A percentile compares a stretch with the other conserved stretches of the same genome.
Evolutionary conservation across 2,329 filamentous ascomycete species (phyloP).

Genomic region (Phaeosphaeriaceae sp.): DNA sequence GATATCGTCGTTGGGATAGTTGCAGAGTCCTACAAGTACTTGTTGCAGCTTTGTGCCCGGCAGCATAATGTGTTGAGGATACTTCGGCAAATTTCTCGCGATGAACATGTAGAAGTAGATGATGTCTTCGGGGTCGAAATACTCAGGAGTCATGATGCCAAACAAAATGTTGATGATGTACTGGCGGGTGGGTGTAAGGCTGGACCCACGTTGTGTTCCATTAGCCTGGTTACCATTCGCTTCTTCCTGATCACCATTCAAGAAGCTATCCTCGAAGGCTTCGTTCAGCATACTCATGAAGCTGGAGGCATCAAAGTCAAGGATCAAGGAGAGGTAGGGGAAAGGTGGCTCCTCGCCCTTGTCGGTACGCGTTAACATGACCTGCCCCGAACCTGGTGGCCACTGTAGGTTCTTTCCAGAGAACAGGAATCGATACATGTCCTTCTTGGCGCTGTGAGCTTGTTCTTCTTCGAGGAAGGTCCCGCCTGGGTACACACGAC

Average conservation of each 20-base stretch:
- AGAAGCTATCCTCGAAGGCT: conserved; percentile 92
- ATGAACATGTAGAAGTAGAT: conserved; percentile 99
- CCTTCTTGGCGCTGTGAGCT: conserved; percentile 79
- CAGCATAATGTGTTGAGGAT: conserved; percentile 91
- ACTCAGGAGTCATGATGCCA: conserved; percentile 82
- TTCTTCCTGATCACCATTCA: conserved; percentile 80
- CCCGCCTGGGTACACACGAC: conserved; percentile 89
- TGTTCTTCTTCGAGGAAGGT: conserved; percentile 75
- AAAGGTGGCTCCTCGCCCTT: conserved; percentile 75
- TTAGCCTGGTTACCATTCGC: conserved; percentile 63
- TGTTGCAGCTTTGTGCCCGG: conserved; percentile 85
- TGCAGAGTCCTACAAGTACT: conserved; percentile 82
- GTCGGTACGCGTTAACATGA: conserved; percentile 67
- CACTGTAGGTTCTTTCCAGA: conserved; percentile 79
- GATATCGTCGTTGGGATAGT: conserved; percentile 80
- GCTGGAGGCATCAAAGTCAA: conserved; percentile 88
- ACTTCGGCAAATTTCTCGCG: conserved; percentile 93
- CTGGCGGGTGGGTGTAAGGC: conserved; percentile 75
- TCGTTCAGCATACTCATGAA: conserved; percentile 96
- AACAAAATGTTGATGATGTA: conserved; percentile 90
- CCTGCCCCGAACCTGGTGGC: conserved; percentile 70
- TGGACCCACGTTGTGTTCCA: conserved; percentile 52
- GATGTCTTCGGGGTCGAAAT: conserved; percentile 81
- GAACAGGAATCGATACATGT: conserved; percentile 93
- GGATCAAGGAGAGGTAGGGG: conserved; percentile 81